These are phyloP conservation scores for Parafenestella ontariensis DNA, from an alignment of 2,329 filamentous ascomycete genomes.

Conservation along the genomic window DNA sequence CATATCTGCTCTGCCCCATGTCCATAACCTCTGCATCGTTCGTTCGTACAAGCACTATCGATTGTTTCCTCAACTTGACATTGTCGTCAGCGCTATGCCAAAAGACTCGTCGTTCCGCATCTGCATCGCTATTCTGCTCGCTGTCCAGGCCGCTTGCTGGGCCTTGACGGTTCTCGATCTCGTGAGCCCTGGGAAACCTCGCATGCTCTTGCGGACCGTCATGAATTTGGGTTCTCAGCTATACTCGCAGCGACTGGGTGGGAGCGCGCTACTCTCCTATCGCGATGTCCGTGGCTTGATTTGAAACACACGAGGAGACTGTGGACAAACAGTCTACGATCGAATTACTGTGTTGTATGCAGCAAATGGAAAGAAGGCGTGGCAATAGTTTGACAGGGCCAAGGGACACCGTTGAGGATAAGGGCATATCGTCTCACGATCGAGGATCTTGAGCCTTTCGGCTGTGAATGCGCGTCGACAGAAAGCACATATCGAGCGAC, in stretches of 20 bases:
- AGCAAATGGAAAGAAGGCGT: neutral
- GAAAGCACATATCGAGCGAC: neutral
- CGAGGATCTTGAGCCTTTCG: neutral
- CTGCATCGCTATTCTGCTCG: slow-evolving; percentile 39
- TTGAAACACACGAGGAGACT: neutral
- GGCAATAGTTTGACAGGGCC: neutral
- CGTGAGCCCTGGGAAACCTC: slow-evolving; percentile 36
- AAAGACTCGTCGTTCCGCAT: slow-evolving; percentile 38
- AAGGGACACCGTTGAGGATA: neutral
- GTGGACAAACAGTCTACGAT: neutral
- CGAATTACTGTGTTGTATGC: neutral
- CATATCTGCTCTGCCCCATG: neutral
- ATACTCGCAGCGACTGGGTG: neutral
- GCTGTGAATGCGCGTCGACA: neutral
- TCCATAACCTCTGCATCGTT: neutral
- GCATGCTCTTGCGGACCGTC: neutral
- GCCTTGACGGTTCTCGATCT: slow-evolving; percentile 40
- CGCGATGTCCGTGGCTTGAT: neutral
- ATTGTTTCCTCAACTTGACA: neutral
- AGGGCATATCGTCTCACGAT: too few relatives aligned
- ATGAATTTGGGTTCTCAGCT: neutral
- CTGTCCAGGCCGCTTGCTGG: slow-evolving; percentile 42
- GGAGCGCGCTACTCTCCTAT: neutral
- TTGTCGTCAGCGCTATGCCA: slow-evolving; percentile 21
- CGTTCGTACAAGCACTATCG: slow-evolving; percentile 4